Conservation (phyloP, 108 stramenopile species). For the Skeletonema marinoi region DNA sequence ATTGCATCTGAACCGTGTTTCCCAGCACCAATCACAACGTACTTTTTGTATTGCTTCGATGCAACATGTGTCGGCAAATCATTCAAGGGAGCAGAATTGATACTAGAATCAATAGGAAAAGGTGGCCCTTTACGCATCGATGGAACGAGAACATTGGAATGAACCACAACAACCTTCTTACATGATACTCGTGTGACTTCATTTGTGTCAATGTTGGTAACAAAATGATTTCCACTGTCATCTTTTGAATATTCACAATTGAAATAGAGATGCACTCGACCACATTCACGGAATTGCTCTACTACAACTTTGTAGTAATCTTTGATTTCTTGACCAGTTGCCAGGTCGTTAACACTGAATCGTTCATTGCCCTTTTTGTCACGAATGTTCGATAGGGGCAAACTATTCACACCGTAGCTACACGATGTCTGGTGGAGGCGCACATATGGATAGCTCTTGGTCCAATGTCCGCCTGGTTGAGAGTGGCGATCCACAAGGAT, state of each 20-base stretch:
- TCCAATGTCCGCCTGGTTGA: slow-evolving; percentile 9
- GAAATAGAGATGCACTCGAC: slow-evolving; percentile 11
- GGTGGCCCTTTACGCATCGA: slow-evolving; percentile 6
- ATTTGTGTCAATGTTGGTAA: background rate
- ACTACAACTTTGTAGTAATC: background rate
- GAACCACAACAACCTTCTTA: slow-evolving; percentile 14
- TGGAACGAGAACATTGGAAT: slow-evolving; percentile 12
- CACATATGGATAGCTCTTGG: background rate
- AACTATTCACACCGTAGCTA: slow-evolving; percentile 17
- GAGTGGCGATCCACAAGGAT: slow-evolving; percentile 12
- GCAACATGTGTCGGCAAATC: slow-evolving; percentile 1
- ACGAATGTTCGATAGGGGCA: slow-evolving; percentile 5
- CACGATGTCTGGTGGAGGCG: slow-evolving; percentile 1
- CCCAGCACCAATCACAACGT: slow-evolving; percentile 6
- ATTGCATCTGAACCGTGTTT: slow-evolving; percentile 11
- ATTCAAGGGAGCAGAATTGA: slow-evolving; percentile 3
- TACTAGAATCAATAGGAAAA: slow-evolving; percentile 10
- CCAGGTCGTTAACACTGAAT: slow-evolving; percentile 2
- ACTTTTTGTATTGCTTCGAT: slow-evolving; percentile 11
- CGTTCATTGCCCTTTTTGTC: slow-evolving; percentile 15
- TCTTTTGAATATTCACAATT: slow-evolving; percentile 9
- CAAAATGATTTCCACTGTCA: background rate
- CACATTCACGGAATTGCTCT: slow-evolving; percentile 6
- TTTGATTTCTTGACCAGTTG: slow-evolving; percentile 6
- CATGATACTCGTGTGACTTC: slow-evolving; percentile 1